A percentile compares a stretch with the other conserved stretches of the same genome.
Evolutionary conservation across 2,329 filamentous ascomycete species (phyloP).

Genomic region (Daldinia sp.): DNA sequence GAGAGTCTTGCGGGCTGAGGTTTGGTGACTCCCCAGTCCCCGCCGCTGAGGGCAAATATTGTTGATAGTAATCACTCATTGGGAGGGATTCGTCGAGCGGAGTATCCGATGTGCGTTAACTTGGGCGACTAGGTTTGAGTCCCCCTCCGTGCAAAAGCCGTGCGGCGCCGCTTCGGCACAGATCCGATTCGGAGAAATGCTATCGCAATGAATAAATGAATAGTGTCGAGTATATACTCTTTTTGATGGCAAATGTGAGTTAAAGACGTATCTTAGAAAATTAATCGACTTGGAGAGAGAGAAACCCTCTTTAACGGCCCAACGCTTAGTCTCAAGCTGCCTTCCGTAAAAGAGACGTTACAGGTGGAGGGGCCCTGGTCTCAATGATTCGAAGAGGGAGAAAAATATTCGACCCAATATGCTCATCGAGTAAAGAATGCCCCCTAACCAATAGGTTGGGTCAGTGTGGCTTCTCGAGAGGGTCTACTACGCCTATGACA

Average conservation of each 20-base stretch:
- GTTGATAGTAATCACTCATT: constrained; percentile 67
- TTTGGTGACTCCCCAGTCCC: constrained; percentile 51
- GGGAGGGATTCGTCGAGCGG: constrained; percentile 28
- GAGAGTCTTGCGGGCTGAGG: constrained; percentile 52
- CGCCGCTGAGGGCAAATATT: constrained; percentile 62
- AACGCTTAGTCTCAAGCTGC: constrained; percentile 7
- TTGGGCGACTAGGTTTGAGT: constrained; percentile 11
- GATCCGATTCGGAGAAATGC: constrained; percentile 7
- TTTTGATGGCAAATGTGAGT: neutral
- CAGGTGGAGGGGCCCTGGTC: constrained; percentile 14
- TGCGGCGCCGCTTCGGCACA: constrained; percentile 14
- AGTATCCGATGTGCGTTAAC: constrained; percentile 24
- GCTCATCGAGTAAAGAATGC: constrained; percentile 36
- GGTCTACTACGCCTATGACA: constrained; percentile 38
- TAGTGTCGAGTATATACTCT: constrained; percentile 7
- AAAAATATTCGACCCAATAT: constrained; percentile 32
- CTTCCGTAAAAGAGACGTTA: constrained; percentile 22
- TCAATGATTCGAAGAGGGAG: constrained; percentile 20
- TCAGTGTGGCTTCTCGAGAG: constrained; percentile 33
- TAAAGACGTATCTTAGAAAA: constrained; percentile 14
- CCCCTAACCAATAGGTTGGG: constrained; percentile 36
- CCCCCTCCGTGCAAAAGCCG: constrained; percentile 13
- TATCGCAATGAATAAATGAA: constrained; percentile 11
- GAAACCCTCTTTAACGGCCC: constrained; percentile 8
- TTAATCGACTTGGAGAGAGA: neutral